Evolutionary conservation across 805 yeast species (phyloP).

Genomic region (Scheffersomyces spartinae): DNA sequence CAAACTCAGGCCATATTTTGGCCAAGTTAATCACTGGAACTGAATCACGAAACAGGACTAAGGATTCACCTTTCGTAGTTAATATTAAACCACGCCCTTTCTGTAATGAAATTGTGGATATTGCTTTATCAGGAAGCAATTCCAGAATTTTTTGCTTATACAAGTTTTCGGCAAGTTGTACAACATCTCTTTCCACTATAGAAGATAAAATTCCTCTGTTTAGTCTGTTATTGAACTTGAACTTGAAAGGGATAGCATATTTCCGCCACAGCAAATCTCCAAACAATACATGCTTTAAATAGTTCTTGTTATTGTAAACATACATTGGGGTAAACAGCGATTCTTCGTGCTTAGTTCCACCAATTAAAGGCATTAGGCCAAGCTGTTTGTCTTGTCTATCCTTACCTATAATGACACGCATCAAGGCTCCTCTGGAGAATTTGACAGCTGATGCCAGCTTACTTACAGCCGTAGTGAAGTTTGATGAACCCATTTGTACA

Average conservation of each 20-base stretch:
- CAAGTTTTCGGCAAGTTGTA: constrained; percentile 4
- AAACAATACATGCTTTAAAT: constrained; percentile 9
- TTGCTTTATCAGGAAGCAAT: constrained; percentile 5
- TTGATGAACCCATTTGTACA: too few species aligned
- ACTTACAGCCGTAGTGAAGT: too few species aligned
- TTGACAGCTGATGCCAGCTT: too few species aligned
- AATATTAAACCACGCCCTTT: constrained; percentile 4
- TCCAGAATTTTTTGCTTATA: constrained; percentile 5
- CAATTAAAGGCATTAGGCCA: constrained; percentile 9
- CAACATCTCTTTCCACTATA: constrained; percentile 4
- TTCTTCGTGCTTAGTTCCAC: constrained; percentile 6
- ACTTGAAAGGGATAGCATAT: constrained; percentile 17
- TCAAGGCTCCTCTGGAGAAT: constrained; percentile 18
- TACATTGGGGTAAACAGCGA: constrained; percentile 13
- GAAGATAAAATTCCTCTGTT: too few species aligned
- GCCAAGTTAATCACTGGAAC: constrained; percentile 8
- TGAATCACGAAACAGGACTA: constrained; percentile 4
- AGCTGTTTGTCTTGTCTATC: constrained; percentile 1
- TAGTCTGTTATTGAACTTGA: constrained; percentile 10
- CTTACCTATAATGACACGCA: constrained; percentile 8
- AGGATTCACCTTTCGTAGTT: constrained; percentile 5
- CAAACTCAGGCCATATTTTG: constrained; percentile 4
- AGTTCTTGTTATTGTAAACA: constrained; percentile 12
- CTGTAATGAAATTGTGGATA: not conserved
- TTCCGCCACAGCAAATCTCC: constrained; percentile 10